Conservation (phyloP, 208 protist species). For the Crithidia expoeki region DNA sequence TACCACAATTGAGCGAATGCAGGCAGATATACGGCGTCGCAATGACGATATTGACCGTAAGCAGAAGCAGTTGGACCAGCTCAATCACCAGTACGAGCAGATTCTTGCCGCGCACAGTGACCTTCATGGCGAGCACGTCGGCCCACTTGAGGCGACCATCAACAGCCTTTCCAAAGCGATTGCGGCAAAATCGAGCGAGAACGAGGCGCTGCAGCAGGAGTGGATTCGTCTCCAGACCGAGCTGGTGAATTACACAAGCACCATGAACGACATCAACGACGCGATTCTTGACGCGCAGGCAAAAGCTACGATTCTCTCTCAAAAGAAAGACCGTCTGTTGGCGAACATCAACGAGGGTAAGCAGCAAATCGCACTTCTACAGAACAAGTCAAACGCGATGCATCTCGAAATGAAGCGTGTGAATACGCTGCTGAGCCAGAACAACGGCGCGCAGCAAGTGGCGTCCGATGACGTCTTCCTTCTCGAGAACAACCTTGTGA, state of each 20-base stretch:
- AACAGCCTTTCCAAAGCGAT: slow-evolving; percentile 95
- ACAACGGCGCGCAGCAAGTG: slow-evolving; percentile 68
- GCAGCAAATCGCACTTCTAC: slow-evolving; percentile 76
- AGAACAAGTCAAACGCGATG: slow-evolving; percentile 90
- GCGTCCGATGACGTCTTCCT: slow-evolving; percentile 91
- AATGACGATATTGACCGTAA: slow-evolving; percentile 97
- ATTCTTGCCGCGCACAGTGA: slow-evolving; percentile 72
- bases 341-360: slow-evolving; percentile 71
- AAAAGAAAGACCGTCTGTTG: slow-evolving; percentile 90
- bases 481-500: slow-evolving; percentile 92
- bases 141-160: slow-evolving; percentile 95
- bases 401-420: slow-evolving; percentile 94
- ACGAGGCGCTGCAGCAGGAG: slow-evolving; percentile 93
- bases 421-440: slow-evolving; percentile 91
- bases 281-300: slow-evolving; percentile 87
- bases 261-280: slow-evolving; percentile 85
- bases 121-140: slow-evolving; percentile 82
- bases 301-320: slow-evolving; percentile 88
- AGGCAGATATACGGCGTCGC: slow-evolving; percentile 93
- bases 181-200: slow-evolving; percentile 85
- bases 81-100: slow-evolving; percentile 95
- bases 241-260: slow-evolving; percentile 94
- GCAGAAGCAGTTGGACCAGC: slow-evolving; percentile 95
- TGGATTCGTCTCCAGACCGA: slow-evolving; percentile 96
- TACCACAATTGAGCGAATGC: slow-evolving; percentile 93